Evolutionary conservation across 306 rosid species (phyloP).

Genomic region (Dalbergia cultrata): DNA sequence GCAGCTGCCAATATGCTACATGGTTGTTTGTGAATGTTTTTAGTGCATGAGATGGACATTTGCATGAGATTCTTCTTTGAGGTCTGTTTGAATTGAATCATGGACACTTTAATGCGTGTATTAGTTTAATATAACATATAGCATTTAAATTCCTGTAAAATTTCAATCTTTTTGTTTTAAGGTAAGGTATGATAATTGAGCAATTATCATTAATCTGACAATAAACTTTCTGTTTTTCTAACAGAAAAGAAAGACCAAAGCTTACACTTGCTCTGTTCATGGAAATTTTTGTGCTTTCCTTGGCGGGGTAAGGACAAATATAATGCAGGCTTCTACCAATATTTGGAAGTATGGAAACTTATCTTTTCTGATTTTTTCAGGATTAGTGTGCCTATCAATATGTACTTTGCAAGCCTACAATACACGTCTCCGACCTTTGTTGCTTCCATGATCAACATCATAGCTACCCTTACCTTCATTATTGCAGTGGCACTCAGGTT

Average conservation of each 20-base stretch:
- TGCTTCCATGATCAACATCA: conserved; percentile 73
- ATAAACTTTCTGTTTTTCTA: conserved; percentile 13
- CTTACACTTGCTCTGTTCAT: conserved; percentile 65
- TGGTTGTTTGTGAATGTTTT: too few relatives aligned
- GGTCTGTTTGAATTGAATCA: conserved; percentile 15
- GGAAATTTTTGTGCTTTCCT: conserved; percentile 82
- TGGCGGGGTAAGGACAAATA: conserved; percentile 68
- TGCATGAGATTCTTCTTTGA: background rate
- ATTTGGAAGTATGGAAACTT: background rate
- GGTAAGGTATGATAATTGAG: background rate
- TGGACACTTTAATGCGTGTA: background rate
- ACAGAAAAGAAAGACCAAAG: conserved; percentile 76
- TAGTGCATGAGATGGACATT: too few relatives aligned
- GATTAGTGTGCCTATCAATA: conserved; percentile 67
- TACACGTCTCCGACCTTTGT: conserved; percentile 86
- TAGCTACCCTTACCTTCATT: conserved; percentile 77
- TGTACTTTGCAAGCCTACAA: conserved; percentile 81
- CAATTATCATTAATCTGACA: background rate
- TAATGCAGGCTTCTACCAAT: background rate
- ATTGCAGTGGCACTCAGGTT: conserved; percentile 78
- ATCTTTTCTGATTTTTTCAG: conserved; percentile 52
- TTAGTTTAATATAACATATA: conserved; percentile 10
- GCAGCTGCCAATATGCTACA: background rate
- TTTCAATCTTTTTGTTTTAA: background rate
- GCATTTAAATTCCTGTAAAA: background rate